A percentile compares a stretch with the other conserved stretches of the same genome.
Evolutionary conservation across 495 filamentous ascomycete genomes (phyloP).

Genomic region (Sphaerosporella brunnea): DNA sequence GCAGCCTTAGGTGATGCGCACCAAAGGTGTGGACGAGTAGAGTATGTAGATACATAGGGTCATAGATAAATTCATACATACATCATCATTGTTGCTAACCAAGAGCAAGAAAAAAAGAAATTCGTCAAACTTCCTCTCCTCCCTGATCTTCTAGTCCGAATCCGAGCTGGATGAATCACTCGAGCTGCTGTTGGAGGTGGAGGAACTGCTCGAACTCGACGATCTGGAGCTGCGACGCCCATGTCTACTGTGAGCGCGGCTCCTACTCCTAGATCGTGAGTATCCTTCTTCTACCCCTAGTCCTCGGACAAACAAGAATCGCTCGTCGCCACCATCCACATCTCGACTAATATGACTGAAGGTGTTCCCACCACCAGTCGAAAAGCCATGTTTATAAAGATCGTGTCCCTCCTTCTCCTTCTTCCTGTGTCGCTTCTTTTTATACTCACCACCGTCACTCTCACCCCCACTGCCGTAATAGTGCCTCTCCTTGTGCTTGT

Average conservation of each 20-base stretch:
- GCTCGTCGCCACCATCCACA: too few relatives aligned
- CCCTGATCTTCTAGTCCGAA: slow-evolving; percentile 4
- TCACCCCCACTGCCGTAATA: slow-evolving; percentile 1
- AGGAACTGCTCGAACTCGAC: slow-evolving; percentile 13
- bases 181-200: slow-evolving; percentile 5
- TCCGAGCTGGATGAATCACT: slow-evolving; percentile 14
- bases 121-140: too few relatives aligned
- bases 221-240: slow-evolving; percentile 10
- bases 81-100: too few relatives aligned
- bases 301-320: too few relatives aligned
- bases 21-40: too few relatives aligned
- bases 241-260: slow-evolving; percentile 9
- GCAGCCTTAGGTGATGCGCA: too few relatives aligned
- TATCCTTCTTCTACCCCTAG: too few relatives aligned
- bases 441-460: slow-evolving; percentile 26
- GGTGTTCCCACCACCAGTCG: slow-evolving; percentile 22
- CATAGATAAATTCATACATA: too few relatives aligned
- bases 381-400: slow-evolving; percentile 21
- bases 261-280: slow-evolving; percentile 10
- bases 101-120: too few relatives aligned
- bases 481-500: slow-evolving; percentile 13
- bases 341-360: too few relatives aligned
- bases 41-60: too few relatives aligned
- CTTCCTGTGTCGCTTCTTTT: slow-evolving; percentile 19
- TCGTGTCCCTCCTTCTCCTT: slow-evolving; percentile 23